Percentiles rank a stretch among this genome's conserved stretches.
phyloP scores from a whole-genome alignment of 2,329 filamentous ascomycete species.

The Coniochaeta ligniaria region DNA sequence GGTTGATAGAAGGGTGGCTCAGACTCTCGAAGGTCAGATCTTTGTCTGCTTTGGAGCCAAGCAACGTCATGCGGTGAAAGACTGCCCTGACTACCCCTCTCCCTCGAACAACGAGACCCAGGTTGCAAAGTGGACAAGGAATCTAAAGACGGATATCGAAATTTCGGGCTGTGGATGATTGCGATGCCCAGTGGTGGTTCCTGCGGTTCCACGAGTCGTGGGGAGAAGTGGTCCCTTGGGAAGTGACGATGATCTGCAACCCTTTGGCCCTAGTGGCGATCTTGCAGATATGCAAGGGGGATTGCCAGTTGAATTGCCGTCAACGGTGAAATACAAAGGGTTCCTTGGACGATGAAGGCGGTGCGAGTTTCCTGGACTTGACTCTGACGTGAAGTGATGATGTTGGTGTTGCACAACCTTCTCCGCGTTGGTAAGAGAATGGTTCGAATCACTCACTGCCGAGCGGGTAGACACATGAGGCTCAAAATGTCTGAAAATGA shows the following conservation, averaged over 20 bases:
- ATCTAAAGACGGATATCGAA: not conserved
- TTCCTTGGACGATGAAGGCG: not conserved
- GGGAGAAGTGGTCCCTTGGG: not conserved
- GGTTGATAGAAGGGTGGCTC: not conserved
- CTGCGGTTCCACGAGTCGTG: not conserved
- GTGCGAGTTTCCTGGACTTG: not conserved
- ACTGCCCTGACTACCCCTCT: not conserved
- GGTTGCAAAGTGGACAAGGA: not conserved
- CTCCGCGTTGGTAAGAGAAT: not conserved
- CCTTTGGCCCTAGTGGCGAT: not conserved
- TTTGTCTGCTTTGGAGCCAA: not conserved
- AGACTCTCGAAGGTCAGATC: not conserved
- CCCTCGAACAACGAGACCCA: not conserved
- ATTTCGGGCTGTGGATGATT: not conserved
- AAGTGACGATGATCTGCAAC: not conserved
- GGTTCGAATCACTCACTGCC: not conserved
- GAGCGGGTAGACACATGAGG: not conserved
- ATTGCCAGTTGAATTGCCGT: not conserved
- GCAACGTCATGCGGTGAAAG: not conserved
- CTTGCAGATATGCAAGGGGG: not conserved
- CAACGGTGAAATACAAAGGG: not conserved
- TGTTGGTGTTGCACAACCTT: not conserved
- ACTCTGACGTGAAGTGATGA: not conserved
- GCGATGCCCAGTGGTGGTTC: not conserved
- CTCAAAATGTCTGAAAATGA: not conserved